Conservation (phyloP, 495 filamentous ascomycete genomes). For the Xylaria acuta region DNA sequence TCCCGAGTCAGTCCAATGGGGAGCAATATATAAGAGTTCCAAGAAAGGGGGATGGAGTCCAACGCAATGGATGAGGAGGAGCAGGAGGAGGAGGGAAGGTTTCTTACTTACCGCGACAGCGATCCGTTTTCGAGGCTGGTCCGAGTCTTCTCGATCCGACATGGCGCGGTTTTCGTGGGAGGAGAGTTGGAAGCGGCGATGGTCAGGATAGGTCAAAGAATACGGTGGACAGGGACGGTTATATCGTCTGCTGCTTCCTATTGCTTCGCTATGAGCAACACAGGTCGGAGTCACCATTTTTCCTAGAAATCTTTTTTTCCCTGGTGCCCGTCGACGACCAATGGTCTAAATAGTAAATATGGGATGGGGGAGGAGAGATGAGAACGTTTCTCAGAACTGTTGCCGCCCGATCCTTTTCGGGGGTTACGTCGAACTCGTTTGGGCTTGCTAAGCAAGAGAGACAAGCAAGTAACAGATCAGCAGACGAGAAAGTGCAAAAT, state of each 20-base stretch:
- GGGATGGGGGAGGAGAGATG: slow-evolving; percentile 38
- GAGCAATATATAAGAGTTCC: neutral
- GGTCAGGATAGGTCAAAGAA: slow-evolving; percentile 42
- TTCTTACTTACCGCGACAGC: slow-evolving; percentile 68
- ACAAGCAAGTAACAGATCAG: slow-evolving; percentile 29
- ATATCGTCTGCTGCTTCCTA: slow-evolving; percentile 45
- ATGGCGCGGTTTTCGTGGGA: slow-evolving; percentile 47
- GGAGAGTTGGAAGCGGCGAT: slow-evolving; percentile 45
- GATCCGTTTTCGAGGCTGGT: slow-evolving; percentile 64
- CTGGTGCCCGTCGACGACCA: slow-evolving; percentile 20
- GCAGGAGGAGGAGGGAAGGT: slow-evolving; percentile 1
- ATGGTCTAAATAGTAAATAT: slow-evolving; percentile 21
- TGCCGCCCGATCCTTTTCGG: slow-evolving; percentile 36
- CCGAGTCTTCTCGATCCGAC: slow-evolving; percentile 49
- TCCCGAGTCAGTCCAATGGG: slow-evolving; percentile 5
- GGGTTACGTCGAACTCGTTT: slow-evolving; percentile 35
- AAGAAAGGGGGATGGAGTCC: neutral
- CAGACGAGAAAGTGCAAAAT: slow-evolving; percentile 26
- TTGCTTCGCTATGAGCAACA: slow-evolving; percentile 40
- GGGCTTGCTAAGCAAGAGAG: slow-evolving; percentile 5
- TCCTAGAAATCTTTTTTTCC: slow-evolving; percentile 3
- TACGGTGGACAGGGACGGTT: slow-evolving; percentile 48
- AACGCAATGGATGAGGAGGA: neutral
- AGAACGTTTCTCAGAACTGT: slow-evolving; percentile 24
- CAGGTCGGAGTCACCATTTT: slow-evolving; percentile 52